These are phyloP conservation scores for Cephaloascus albidus DNA, from an alignment of 805 yeast species.

Conservation along the genomic window DNA sequence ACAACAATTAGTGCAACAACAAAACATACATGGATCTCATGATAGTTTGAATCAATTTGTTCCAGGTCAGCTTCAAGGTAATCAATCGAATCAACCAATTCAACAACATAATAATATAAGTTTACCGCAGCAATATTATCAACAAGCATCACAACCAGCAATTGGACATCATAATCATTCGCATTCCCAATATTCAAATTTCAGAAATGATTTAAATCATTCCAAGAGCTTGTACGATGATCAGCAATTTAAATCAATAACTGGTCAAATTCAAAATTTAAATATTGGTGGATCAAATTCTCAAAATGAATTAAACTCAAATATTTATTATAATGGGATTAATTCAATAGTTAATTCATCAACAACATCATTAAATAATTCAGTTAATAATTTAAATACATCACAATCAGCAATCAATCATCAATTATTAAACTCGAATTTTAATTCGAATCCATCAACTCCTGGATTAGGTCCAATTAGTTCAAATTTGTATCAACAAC, in stretches of 20 bases:
- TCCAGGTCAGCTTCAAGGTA: no score
- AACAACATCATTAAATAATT: neutral
- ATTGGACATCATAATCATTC: neutral
- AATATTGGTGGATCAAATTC: slow-evolving; percentile 10
- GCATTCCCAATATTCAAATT: neutral
- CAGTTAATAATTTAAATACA: neutral
- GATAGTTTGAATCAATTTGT: neutral
- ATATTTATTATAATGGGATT: neutral
- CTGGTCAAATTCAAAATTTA: slow-evolving; percentile 23
- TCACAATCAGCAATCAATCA: neutral
- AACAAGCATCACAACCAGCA: neutral
- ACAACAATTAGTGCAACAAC: slow-evolving; percentile 1
- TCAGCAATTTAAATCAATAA: slow-evolving; percentile 8
- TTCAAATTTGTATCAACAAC: neutral
- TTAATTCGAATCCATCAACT: neutral
- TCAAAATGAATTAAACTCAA: neutral
- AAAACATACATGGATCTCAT: slow-evolving; percentile 4
- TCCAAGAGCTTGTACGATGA: neutral
- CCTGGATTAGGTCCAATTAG: neutral
- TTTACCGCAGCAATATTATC: neutral
- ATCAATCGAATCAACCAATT: no score
- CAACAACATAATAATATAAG: neutral
- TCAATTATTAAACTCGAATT: neutral
- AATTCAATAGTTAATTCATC: neutral
- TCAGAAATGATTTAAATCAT: neutral